phyloP scores from a whole-genome alignment of 2,329 filamentous ascomycete genomes.

The Apiospora aurea region DNA sequence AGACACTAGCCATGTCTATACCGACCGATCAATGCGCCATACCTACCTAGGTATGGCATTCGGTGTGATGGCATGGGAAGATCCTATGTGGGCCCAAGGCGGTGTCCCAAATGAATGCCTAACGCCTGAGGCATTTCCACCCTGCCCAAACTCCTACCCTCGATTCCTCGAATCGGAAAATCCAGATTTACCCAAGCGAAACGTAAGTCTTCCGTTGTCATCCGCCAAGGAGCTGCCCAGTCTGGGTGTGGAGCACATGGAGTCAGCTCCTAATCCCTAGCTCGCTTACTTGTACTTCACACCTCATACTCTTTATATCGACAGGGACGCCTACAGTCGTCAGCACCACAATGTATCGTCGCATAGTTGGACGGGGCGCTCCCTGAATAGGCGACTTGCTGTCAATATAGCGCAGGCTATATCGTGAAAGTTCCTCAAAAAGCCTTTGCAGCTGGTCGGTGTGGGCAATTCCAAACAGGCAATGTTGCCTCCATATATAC shows the following conservation, averaged over 20 bases:
- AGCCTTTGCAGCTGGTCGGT: neutral
- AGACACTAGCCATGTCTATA: too few relatives aligned
- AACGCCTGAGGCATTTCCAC: neutral
- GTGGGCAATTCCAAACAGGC: neutral
- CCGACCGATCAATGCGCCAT: too few relatives aligned
- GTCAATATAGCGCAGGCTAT: neutral
- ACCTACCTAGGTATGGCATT: too few relatives aligned
- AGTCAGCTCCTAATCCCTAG: neutral
- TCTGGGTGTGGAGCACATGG: neutral
- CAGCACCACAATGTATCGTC: neutral
- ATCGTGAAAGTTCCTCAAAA: neutral
- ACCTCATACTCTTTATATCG: neutral
- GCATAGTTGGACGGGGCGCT: neutral
- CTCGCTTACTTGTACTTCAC: neutral
- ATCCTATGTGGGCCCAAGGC: too few relatives aligned
- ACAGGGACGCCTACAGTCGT: neutral
- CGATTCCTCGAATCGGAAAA: neutral
- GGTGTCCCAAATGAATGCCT: too few relatives aligned
- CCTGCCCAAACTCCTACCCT: neutral
- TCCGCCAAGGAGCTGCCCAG: neutral
- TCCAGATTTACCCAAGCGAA: neutral
- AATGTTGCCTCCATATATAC: neutral
- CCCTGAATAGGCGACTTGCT: neutral
- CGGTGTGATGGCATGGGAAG: too few relatives aligned
- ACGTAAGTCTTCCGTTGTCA: neutral